Evolutionary conservation across 768 basidiomycete species (phyloP), one percentile per base, ranked within the genome.

Genomic region (Serendipita sp.): DNA sequence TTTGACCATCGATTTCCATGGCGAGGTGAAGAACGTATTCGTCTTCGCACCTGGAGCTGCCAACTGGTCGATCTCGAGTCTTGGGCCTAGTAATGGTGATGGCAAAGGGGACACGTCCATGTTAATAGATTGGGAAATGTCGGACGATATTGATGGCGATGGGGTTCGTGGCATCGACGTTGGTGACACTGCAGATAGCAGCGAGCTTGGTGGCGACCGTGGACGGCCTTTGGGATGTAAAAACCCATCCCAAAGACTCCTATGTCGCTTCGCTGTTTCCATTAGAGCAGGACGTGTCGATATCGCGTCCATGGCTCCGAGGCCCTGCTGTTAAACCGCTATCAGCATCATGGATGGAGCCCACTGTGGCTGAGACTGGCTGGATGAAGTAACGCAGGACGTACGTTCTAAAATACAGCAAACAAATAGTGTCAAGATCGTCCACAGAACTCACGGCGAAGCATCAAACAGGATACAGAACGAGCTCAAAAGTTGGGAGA

Each of bases 41-140:
- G 80, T 82, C 73, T 80, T 81, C n/a, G 64, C 65, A 16, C 64
- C 64, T 46, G 76, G 66, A 11, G 70, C 65, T 3, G 70, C 63
- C 54, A 70, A 68, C 15, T 70, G 65, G 15, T 60, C 56, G 28
- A 60, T 10, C 11, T 60, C 56, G 56, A 60, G 56, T 30, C n/a
- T 23, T n/a, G 64, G 44, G 15, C 44, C 34, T 45, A 35, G 32
- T 8, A 32, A 38, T 11, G 44, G 44, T 11, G 63, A 54, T 15
- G 15, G 44, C 30, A 67, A n/a, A 64, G 45, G 67, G 15, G 65
- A 63, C 11, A 64, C 63, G 36, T 44, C 41, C 11, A 7, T 18
- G 10, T 10, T 44, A 11, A 36, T 63, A 35, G 52, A 28, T 2
- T 51, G 56, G 10, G 56, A 60, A 8, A 35, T 32, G 1, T 60